Evolutionary conservation across 306 rosid species (phyloP).

Genomic region (Inga laurina): DNA sequence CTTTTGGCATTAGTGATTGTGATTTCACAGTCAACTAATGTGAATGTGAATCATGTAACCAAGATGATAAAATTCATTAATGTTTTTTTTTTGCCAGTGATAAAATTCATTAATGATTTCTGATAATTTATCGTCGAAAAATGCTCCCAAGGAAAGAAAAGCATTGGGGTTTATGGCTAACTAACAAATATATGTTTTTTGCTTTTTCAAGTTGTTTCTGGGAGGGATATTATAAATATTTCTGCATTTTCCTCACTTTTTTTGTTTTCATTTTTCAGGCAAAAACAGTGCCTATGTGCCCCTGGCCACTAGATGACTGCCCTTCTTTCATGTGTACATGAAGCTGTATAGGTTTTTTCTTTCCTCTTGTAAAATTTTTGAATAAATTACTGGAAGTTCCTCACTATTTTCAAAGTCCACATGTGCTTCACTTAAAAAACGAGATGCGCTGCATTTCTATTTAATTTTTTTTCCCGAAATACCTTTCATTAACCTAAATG

Average conservation of each 20-base stretch:
- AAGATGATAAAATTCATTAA: too few relatives aligned
- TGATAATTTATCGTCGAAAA: too few relatives aligned
- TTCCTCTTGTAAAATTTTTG: background rate
- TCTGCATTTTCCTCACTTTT: background rate
- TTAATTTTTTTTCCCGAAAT: background rate
- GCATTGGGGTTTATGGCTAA: too few relatives aligned
- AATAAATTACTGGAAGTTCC: background rate
- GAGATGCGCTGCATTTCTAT: background rate
- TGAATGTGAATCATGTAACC: too few relatives aligned
- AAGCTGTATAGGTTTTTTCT: conserved; percentile 8
- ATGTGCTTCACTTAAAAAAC: background rate
- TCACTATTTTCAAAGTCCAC: background rate
- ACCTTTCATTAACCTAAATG: background rate
- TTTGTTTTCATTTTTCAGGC: conserved; percentile 51
- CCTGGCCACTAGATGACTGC: conserved; percentile 48
- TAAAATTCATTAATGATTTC: too few relatives aligned
- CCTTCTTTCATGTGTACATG: background rate
- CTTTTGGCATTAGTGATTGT: too few relatives aligned
- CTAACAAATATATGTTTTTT: too few relatives aligned
- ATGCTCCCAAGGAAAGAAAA: too few relatives aligned
- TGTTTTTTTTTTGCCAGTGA: too few relatives aligned
- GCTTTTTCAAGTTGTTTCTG: background rate
- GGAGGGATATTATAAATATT: too few relatives aligned
- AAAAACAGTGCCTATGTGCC: conserved; percentile 40
- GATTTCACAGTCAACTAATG: too few relatives aligned